phyloP scores from a whole-genome alignment of 805 yeast species.

The Huiozyma sinensis region DNA sequence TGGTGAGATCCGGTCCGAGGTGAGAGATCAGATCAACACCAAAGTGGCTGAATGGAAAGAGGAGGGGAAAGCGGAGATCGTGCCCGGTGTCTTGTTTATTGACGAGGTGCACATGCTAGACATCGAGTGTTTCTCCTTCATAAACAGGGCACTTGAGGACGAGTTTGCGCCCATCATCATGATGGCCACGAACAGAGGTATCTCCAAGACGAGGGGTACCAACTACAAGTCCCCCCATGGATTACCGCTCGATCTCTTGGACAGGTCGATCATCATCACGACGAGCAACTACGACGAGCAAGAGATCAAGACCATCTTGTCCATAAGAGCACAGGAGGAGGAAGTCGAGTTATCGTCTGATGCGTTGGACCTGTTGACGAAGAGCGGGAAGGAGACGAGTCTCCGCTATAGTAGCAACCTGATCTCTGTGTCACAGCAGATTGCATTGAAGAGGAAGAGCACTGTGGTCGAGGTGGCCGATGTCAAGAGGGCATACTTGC shows the following conservation, averaged over 20 bases:
- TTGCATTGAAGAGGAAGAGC: conserved; percentile 72
- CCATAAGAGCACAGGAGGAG: conserved; percentile 89
- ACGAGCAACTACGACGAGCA: conserved; percentile 68
- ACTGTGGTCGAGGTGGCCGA: conserved; percentile 60
- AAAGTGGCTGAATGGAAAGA: conserved; percentile 98
- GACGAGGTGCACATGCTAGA: conserved; percentile 99
- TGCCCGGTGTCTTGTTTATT: conserved; percentile 93
- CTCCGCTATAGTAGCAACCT: conserved; percentile 87
- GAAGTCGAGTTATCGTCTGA: conserved; percentile 76
- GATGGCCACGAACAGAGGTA: conserved; percentile 96
- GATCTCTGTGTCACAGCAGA: conserved; percentile 79
- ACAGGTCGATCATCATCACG: conserved; percentile 85
- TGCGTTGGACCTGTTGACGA: conserved; percentile 78
- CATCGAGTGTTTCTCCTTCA: conserved; percentile 88
- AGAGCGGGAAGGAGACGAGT: conserved; percentile 82
- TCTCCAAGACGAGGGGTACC: conserved; percentile 89
- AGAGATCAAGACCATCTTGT: conserved; percentile 76
- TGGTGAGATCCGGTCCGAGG: conserved; percentile 93
- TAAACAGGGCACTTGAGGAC: conserved; percentile 93
- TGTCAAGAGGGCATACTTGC: conserved; percentile 73
- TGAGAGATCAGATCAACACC: conserved; percentile 90
- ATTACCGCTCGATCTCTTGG: conserved; percentile 88
- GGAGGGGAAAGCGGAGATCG: conserved; percentile 96
- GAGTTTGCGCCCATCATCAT: conserved; percentile 94
- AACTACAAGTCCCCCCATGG: conserved; percentile 94